These are phyloP conservation scores for Saraca asoca DNA, from an alignment of 331 rosid genomes.

Conservation along the genomic window DNA sequence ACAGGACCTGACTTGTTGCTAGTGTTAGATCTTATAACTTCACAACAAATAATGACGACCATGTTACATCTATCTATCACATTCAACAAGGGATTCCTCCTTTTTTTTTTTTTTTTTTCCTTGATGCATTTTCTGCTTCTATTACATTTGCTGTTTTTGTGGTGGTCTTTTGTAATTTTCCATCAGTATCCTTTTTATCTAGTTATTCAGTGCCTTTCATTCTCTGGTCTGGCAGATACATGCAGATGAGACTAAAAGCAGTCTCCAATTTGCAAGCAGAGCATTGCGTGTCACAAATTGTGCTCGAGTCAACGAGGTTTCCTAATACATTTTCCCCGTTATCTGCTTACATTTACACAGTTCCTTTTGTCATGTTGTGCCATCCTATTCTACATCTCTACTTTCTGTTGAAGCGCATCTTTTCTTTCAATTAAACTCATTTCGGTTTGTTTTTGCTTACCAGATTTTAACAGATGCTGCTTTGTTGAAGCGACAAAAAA, in stretches of 20 bases:
- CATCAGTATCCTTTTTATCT: constrained; percentile 24
- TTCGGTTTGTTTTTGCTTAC: constrained; percentile 20
- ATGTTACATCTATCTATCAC: constrained; percentile 11
- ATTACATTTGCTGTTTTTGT: constrained; percentile 17
- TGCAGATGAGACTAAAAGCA: constrained; percentile 95
- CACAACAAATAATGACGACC: no score
- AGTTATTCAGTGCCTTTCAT: constrained; percentile 22
- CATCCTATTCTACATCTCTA: constrained; percentile 32
- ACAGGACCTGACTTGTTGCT: background rate
- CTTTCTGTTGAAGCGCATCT: constrained; percentile 23
- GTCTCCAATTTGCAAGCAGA: constrained; percentile 96
- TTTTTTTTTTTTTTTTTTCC: background rate
- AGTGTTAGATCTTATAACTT: no score
- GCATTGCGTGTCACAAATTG: constrained; percentile 93
- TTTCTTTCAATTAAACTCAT: constrained; percentile 24
- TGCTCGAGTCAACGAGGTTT: constrained; percentile 97
- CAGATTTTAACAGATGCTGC: constrained; percentile 99
- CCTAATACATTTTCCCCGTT: constrained; percentile 22
- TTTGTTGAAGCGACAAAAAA: constrained; percentile 88
- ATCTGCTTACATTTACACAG: constrained; percentile 4
- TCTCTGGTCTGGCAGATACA: constrained; percentile 66
- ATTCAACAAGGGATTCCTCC: constrained; percentile 3
- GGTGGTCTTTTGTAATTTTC: background rate
- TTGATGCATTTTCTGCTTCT: constrained; percentile 13
- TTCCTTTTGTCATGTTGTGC: constrained; percentile 14